Evolutionary conservation across 2,329 filamentous ascomycete genomes (phyloP).

Genomic region (Chaetomium globosum): DNA sequence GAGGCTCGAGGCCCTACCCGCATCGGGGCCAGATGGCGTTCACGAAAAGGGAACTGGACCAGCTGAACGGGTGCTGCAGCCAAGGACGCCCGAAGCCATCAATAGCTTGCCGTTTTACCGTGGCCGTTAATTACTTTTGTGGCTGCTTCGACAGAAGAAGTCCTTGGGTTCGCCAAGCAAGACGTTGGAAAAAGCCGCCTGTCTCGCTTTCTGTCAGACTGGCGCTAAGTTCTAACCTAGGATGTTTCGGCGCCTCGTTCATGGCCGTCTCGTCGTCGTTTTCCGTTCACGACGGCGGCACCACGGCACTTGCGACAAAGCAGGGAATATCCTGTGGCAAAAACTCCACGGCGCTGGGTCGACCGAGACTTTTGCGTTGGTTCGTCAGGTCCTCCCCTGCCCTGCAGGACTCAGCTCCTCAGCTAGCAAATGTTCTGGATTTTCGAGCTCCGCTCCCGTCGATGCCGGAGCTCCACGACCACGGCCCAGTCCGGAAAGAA

Average conservation of each 20-base stretch:
- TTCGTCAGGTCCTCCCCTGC: not conserved
- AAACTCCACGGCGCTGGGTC: not conserved
- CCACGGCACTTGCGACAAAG: not conserved
- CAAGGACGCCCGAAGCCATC: not conserved
- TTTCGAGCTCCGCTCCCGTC: slow-evolving; percentile 1
- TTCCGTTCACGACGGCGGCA: too few species aligned
- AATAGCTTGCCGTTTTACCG: not conserved
- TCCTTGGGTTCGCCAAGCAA: not conserved
- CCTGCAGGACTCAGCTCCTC: slow-evolving; percentile 3
- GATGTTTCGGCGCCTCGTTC: not conserved
- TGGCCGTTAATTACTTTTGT: not conserved
- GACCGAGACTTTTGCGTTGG: not conserved
- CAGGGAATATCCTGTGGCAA: slow-evolving; percentile 5
- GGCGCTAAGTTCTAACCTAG: not conserved
- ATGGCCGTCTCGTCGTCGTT: not conserved
- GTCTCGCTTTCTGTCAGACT: slow-evolving; percentile 1
- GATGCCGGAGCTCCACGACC: slow-evolving; percentile 9
- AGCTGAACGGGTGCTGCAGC: slow-evolving; percentile 20
- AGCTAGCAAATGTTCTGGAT: slow-evolving; percentile 9
- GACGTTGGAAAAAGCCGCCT: not conserved
- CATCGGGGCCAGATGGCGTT: not conserved
- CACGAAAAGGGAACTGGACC: not conserved
- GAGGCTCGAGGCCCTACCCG: slow-evolving; percentile 16
- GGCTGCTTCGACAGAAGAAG: not conserved
- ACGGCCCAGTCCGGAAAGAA: slow-evolving; percentile 13